Evolutionary conservation across 2,329 filamentous ascomycete species (phyloP).

Genomic region (Fusarium sororula): DNA sequence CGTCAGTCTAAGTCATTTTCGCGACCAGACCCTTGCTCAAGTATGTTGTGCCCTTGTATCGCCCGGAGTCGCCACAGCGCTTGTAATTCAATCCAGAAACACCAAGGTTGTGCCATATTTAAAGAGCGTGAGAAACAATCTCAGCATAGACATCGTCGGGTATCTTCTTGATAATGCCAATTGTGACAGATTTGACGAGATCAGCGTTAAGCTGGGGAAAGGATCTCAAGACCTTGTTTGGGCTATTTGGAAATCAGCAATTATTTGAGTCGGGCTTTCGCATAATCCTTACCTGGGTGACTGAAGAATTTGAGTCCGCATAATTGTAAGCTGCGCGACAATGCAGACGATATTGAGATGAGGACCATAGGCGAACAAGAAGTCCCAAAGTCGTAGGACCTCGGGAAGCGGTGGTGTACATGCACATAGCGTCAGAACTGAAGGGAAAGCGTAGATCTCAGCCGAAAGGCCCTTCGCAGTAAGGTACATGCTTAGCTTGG

Average conservation of each 20-base stretch:
- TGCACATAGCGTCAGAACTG: slow-evolving; percentile 91
- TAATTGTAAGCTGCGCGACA: slow-evolving; percentile 90
- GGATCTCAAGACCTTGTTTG: slow-evolving; percentile 89
- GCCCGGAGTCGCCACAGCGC: neutral
- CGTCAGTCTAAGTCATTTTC: slow-evolving; percentile 7
- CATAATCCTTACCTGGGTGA: slow-evolving; percentile 74
- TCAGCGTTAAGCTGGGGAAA: slow-evolving; percentile 86
- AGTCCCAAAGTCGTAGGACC: slow-evolving; percentile 94
- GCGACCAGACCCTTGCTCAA: slow-evolving; percentile 19
- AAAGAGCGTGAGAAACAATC: slow-evolving; percentile 87
- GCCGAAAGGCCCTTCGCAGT: slow-evolving; percentile 88
- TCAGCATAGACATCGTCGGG: slow-evolving; percentile 90
- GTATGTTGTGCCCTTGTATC: slow-evolving; percentile 2
- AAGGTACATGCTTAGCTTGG: slow-evolving; percentile 84
- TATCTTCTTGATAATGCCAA: slow-evolving; percentile 88
- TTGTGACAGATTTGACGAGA: slow-evolving; percentile 83
- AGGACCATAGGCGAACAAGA: slow-evolving; percentile 93
- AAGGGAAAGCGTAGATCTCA: slow-evolving; percentile 96
- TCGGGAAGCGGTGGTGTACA: slow-evolving; percentile 95
- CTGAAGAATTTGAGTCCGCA: slow-evolving; percentile 83
- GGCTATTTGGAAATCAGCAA: slow-evolving; percentile 63
- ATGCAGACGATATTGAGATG: slow-evolving; percentile 97
- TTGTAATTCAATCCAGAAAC: neutral
- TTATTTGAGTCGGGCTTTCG: neutral
- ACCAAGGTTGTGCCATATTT: neutral